Conservation (phyloP, 2,329 filamentous ascomycete genomes). For the Aspergillus bombycis region DNA sequence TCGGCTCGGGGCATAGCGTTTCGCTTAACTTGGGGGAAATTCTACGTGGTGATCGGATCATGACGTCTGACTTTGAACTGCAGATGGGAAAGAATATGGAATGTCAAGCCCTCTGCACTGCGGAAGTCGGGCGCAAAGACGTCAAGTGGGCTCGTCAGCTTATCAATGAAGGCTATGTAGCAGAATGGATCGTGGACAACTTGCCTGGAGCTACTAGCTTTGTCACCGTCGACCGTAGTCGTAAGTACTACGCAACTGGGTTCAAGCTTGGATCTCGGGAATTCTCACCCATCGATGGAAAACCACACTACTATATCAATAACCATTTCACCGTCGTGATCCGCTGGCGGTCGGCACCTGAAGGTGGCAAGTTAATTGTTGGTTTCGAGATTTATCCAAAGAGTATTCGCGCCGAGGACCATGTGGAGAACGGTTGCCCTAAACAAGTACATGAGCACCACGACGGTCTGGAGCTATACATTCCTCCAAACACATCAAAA, state of each 20-base stretch:
- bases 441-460: constrained; percentile 65
- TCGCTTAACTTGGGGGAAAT: constrained; percentile 86
- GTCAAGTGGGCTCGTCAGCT: constrained; percentile 71
- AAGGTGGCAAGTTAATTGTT: constrained; percentile 77
- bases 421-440: constrained; percentile 69
- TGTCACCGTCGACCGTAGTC: constrained; percentile 79
- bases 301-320: constrained; percentile 73
- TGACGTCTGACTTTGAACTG: constrained; percentile 80
- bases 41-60: constrained; percentile 82
- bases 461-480: constrained; percentile 69
- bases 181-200: constrained; percentile 93
- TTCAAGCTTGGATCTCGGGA: constrained; percentile 86
- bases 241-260: constrained; percentile 86
- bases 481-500: constrained; percentile 65
- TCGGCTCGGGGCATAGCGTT: constrained; percentile 76
- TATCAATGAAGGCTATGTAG: constrained; percentile 79
- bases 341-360: constrained; percentile 71
- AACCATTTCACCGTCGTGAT: constrained; percentile 88
- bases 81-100: constrained; percentile 74
- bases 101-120: constrained; percentile 73
- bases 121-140: constrained; percentile 65
- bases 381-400: constrained; percentile 91
- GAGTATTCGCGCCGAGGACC: constrained; percentile 69
- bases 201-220: constrained; percentile 87
- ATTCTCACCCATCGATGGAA: constrained; percentile 60